Evolutionary conservation across 148 eudicot species (phyloP), one percentile per base, ranked within the genome.

Genomic region (Fallopia convolvulus): DNA sequence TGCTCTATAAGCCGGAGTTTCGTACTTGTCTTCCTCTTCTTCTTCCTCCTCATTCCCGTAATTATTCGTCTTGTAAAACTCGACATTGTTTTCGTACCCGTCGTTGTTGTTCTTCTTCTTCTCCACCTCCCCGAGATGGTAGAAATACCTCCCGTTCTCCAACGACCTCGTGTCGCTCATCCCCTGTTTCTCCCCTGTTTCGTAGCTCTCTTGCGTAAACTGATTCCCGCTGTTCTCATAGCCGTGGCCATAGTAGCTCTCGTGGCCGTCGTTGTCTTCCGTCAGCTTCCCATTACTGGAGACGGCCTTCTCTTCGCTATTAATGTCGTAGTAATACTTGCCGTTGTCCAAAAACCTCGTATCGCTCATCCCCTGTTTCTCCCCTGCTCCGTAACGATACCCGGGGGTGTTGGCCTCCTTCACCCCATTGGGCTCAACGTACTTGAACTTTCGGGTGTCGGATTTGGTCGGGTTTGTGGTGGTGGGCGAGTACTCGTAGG

Each of bases 121-220:
- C 14, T 36, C 47, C 49, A 70, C 83, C 10, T 41, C 61, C 30
- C 72, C 46, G 41, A 61, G 12, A 74, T 78, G 76, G 53, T 83
- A 71, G 76, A 52, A 81, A 46, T 84, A 86, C 79, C 82, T 85
- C 0, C 89, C 87, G 66, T 86, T 86, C 36, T 82, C 88, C 76
- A 84, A 0, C 26, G 53, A 81, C 30, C 90, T 84, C 46, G 92
- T 85, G 63, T 89, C 90, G 50, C 88, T 86, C 90, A 88, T 83
- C 76, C 91, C 89, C 63, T 82, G 81, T 44, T 70, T 81, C 26
- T 75, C 77, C 77, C 47, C 42, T 55, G 52, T 11, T n/a, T 58
- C 74, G 18, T 77, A 74, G 53, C 58, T 74, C 73, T 53, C 60
- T 13, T 14, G 55, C 26, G 14, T 40, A 42, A 33, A 63, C 58